A percentile compares a stretch with the other conserved stretches of the same genome.
phyloP scores from a whole-genome alignment of 305 asterid species.

The Fraxinus sp. region DNA sequence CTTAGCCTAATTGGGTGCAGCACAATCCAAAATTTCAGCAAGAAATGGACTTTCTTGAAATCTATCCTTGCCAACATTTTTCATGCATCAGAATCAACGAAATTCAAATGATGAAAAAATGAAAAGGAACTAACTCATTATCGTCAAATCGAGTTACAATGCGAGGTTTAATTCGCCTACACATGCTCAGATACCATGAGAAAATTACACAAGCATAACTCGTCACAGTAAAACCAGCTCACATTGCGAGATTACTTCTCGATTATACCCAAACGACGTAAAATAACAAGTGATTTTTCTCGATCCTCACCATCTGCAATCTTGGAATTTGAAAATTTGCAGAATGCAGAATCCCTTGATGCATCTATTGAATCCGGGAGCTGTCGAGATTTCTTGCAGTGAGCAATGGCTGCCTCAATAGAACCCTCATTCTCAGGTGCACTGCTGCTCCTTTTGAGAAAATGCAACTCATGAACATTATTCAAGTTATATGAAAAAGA shows the following conservation, averaged over 20 bases:
- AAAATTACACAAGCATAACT: neutral
- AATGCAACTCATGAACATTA: conserved; percentile 40
- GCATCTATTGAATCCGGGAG: conserved; percentile 28
- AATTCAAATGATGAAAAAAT: neutral
- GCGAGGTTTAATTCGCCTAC: neutral
- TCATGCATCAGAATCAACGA: neutral
- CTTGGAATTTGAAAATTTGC: conserved; percentile 19
- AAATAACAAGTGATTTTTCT: conserved; percentile 17
- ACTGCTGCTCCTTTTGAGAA: conserved; percentile 67
- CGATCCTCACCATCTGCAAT: conserved; percentile 24
- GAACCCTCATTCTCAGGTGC: conserved; percentile 67
- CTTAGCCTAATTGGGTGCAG: neutral
- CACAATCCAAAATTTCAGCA: neutral
- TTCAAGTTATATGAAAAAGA: conserved; percentile 53
- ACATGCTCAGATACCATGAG: neutral
- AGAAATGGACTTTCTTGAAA: neutral
- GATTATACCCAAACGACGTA: neutral
- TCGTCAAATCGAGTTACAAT: neutral
- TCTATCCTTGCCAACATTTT: neutral
- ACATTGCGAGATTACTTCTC: neutral
- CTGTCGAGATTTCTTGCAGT: conserved; percentile 76
- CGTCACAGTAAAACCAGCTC: neutral
- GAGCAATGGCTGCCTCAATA: conserved; percentile 86
- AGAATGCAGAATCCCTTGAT: conserved; percentile 8
- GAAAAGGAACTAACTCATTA: neutral